Evolutionary conservation across 805 yeast species (phyloP).

Genomic region (Allodekkera sacchari): DNA sequence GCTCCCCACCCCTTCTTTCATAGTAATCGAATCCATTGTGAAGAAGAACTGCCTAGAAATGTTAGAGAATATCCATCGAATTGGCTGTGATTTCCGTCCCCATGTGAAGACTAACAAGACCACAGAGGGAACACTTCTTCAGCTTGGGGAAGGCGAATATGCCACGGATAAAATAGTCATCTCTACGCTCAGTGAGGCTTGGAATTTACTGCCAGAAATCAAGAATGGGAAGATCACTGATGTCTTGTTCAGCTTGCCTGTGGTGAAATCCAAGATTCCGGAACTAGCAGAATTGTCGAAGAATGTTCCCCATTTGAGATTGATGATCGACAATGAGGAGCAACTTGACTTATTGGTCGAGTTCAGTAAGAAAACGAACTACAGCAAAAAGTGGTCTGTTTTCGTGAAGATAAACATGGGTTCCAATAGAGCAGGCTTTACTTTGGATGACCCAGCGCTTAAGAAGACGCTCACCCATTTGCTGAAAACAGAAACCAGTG

Average conservation of each 20-base stretch:
- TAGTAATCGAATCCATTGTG: slow-evolving; percentile 36
- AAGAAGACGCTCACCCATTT: slow-evolving; percentile 21
- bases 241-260: slow-evolving; percentile 53
- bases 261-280: slow-evolving; percentile 37
- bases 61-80: slow-evolving; percentile 34
- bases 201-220: slow-evolving; percentile 37
- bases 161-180: slow-evolving; percentile 48
- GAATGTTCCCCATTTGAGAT: slow-evolving; percentile 35
- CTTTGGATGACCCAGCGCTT: slow-evolving; percentile 16
- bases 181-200: slow-evolving; percentile 62
- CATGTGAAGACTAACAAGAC: slow-evolving; percentile 72
- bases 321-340: slow-evolving; percentile 53
- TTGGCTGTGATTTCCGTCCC: slow-evolving; percentile 46
- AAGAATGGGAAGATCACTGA: slow-evolving; percentile 25
- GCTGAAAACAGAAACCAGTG: slow-evolving; percentile 15
- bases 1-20: slow-evolving; percentile 49
- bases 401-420: slow-evolving; percentile 69
- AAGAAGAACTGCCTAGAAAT: slow-evolving; percentile 38
- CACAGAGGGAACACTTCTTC: slow-evolving; percentile 46
- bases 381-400: slow-evolving; percentile 45
- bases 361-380: slow-evolving; percentile 20
- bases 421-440: slow-evolving; percentile 58
- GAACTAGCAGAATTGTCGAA: slow-evolving; percentile 39
- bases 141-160: slow-evolving; percentile 39
- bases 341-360: slow-evolving; percentile 44